Evolutionary conservation across 1,284 basidiomycete genomes (phyloP), one percentile per base, ranked within the genome.

Genomic region (Cutaneotrichosporon sp.): DNA sequence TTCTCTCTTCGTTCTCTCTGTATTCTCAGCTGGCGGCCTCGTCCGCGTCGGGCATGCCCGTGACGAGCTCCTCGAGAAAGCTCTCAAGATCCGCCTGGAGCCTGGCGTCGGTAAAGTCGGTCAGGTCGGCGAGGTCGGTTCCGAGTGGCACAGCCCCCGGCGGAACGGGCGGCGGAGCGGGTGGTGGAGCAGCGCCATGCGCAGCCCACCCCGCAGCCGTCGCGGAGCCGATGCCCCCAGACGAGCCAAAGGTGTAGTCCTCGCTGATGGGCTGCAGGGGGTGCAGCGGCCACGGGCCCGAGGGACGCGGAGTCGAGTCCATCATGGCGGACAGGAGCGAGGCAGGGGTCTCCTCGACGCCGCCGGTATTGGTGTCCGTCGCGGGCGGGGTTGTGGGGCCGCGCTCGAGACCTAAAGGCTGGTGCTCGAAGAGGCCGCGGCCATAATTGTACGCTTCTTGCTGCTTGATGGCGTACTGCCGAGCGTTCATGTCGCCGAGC

Each of bases 51-150:
- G 25, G 25, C 25, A 49, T 29, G 27, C 14, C 47, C 10, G 25
- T 24, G 7, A 22, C 22, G 13, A 53, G 33, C 33, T n/a, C 42
- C 51, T 53, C 51, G 9, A 53, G 34, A 11, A 53, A 38, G 16
- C 34, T 38, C 34, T 53, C 51, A 14, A 53, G 51, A 13, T 53
- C 51, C 3, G 51, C 29, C 22, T 20, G 33, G 20, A 53, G 51
- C 14, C 20, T 18, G 5, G 29, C 20, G 9, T 52, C 50, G 6
- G 34, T 13, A 36, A 42, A 42, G 38, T 42, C 38, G 18, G 38
- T n/a, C 38, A 42, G n/a, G 38, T 42, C 38, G 18, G 18, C 38
- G 7, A 42, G 18, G 7, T 42, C 38, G 18, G 38, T 18, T 3
- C 18, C 18, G 18, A 42, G 38, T 9, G 38, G 38, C 18, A 42